Percentiles rank a stretch among this genome's conserved stretches.
Conservation (phyloP, 495 filamentous ascomycete species). For the Aspergillus egyptiacus region DNA sequence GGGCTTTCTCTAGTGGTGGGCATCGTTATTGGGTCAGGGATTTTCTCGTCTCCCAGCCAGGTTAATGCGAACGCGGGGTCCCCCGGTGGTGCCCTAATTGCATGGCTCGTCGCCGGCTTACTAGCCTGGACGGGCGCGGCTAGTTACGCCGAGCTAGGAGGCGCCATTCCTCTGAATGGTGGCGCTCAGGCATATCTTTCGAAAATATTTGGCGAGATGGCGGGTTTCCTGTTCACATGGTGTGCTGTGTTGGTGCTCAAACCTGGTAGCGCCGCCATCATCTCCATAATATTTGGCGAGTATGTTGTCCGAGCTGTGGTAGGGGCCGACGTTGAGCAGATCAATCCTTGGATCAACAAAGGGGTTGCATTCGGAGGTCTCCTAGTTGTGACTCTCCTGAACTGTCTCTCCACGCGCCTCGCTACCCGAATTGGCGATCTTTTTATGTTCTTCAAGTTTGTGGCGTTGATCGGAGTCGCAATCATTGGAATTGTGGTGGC, state of each 20-base stretch:
- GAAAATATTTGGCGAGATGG: constrained; percentile 91
- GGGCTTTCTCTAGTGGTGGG: constrained; percentile 86
- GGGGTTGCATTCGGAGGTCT: constrained; percentile 74
- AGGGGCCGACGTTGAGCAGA: constrained; percentile 68
- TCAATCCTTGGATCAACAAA: constrained; percentile 86
- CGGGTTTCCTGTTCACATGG: constrained; percentile 94
- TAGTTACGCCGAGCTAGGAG: constrained; percentile 92
- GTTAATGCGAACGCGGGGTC: constrained; percentile 91
- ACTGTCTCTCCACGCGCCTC: constrained; percentile 83
- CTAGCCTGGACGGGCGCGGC: constrained; percentile 95
- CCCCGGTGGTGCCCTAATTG: constrained; percentile 80
- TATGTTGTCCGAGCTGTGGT: constrained; percentile 84
- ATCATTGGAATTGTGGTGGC: constrained; percentile 88
- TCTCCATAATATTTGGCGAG: constrained; percentile 96
- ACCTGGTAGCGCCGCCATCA: constrained; percentile 87
- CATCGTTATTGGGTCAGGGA: constrained; percentile 93
- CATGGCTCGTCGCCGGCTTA: constrained; percentile 85
- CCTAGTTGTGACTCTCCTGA: constrained; percentile 69
- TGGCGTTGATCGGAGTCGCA: constrained; percentile 81
- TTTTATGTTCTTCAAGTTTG: constrained; percentile 95
- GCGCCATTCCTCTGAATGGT: constrained; percentile 92
- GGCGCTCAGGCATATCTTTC: constrained; percentile 88
- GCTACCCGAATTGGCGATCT: constrained; percentile 79
- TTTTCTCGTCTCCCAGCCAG: constrained; percentile 91
- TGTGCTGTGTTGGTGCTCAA: constrained; percentile 90